phyloP scores from a whole-genome alignment of 2,329 filamentous ascomycete genomes.

The Phialemoniopsis sp. region DNA sequence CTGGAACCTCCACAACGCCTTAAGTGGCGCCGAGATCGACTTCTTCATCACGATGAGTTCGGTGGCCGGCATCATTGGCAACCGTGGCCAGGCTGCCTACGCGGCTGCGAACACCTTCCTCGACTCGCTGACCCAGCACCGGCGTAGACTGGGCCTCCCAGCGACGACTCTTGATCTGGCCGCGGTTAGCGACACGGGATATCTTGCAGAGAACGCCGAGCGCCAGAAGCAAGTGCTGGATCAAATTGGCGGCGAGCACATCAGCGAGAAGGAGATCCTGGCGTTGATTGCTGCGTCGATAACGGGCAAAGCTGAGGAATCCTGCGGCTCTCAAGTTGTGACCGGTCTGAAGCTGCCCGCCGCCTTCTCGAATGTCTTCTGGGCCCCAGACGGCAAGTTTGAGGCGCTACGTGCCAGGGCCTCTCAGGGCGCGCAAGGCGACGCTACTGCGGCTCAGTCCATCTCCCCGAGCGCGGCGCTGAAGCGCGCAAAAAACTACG shows the following conservation, averaged over 20 bases:
- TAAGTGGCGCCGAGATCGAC: slow-evolving; percentile 15
- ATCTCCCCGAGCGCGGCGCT: slow-evolving; percentile 7
- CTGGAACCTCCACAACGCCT: slow-evolving; percentile 17
- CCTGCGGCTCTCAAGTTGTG: slow-evolving; percentile 8
- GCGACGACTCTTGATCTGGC: slow-evolving; percentile 7
- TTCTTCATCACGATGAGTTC: slow-evolving; percentile 24
- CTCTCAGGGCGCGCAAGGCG: neutral
- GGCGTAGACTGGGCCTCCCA: slow-evolving; percentile 5
- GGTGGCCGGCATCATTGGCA: slow-evolving; percentile 16
- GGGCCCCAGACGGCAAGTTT: slow-evolving; percentile 6
- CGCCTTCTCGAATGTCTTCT: slow-evolving; percentile 5
- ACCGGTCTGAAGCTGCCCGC: slow-evolving; percentile 7
- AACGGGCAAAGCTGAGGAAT: slow-evolving; percentile 6
- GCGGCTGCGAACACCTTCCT: slow-evolving; percentile 25
- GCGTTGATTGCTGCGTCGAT: slow-evolving; percentile 5
- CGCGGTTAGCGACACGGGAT: slow-evolving; percentile 9
- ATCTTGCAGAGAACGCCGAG: slow-evolving; percentile 11
- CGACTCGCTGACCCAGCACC: slow-evolving; percentile 16
- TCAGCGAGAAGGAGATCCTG: slow-evolving; percentile 8
- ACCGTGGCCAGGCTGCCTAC: slow-evolving; percentile 22
- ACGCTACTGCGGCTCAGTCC: neutral
- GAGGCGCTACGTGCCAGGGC: neutral
- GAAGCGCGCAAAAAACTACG: slow-evolving; percentile 3
- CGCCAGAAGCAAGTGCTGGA: slow-evolving; percentile 2
- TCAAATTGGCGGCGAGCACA: slow-evolving; percentile 8